Evolutionary conservation across 192 early-diverging fungal species (phyloP).

Genomic region (Entomortierella chlamydospora): DNA sequence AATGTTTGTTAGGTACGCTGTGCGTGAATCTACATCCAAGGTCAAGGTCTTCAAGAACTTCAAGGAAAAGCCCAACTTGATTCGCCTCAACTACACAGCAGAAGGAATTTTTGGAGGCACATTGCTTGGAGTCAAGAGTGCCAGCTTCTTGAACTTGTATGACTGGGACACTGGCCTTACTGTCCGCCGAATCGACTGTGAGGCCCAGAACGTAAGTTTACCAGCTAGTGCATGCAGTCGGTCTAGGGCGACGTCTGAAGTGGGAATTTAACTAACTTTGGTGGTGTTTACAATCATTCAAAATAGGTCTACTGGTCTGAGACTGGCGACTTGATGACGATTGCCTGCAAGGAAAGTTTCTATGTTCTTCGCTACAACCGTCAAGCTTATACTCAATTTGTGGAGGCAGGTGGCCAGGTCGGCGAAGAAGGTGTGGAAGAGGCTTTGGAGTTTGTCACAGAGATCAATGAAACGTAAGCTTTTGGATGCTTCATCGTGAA

Average conservation of each 20-base stretch:
- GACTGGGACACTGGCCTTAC: constrained; percentile 96
- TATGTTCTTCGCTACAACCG: constrained; percentile 96
- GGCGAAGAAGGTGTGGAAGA: constrained; percentile 97
- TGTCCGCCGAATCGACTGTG: constrained; percentile 95
- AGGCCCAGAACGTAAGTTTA: constrained; percentile 75
- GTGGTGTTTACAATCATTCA: too few relatives aligned
- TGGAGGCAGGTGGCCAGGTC: constrained; percentile 74
- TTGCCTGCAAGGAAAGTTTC: constrained; percentile 93
- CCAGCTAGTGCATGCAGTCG: too few relatives aligned
- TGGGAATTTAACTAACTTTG: too few relatives aligned
- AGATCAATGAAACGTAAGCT: constrained; percentile 85
- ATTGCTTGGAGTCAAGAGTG: constrained; percentile 87
- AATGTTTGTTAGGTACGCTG: constrained; percentile 82
- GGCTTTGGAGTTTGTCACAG: constrained; percentile 94
- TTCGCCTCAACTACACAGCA: constrained; percentile 83
- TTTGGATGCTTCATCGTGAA: too few relatives aligned
- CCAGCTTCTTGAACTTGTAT: constrained; percentile 91
- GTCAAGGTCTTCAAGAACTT: constrained; percentile 95
- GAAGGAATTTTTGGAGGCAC: constrained; percentile 97
- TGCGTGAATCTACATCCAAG: constrained; percentile 91
- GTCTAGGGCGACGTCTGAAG: too few relatives aligned
- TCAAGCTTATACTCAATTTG: constrained; percentile 80
- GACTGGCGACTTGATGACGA: constrained; percentile 89
- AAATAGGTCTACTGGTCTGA: constrained; percentile 93
- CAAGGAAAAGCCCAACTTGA: constrained; percentile 86